A percentile compares a stretch with the other conserved stretches of the same genome.
Conservation (phyloP, 345 rosid species). For the Heritiera littoralis region DNA sequence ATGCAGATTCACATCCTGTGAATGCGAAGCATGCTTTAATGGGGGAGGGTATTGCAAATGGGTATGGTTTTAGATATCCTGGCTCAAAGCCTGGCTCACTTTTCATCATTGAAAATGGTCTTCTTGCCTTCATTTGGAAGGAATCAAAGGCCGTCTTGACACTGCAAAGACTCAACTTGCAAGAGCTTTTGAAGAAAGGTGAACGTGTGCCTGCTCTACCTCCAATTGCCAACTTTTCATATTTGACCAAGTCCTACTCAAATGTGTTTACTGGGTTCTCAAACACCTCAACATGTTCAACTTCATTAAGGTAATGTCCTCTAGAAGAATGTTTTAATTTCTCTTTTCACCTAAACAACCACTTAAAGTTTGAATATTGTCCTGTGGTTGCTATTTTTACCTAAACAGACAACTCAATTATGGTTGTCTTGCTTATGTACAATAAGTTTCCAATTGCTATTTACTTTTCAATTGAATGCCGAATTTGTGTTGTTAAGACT, state of each 20-base stretch:
- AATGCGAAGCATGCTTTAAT: conserved; percentile 47
- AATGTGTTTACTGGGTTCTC: conserved; percentile 71
- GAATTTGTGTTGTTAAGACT: not conserved
- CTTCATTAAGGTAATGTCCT: conserved; percentile 53
- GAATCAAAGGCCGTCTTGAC: conserved; percentile 71
- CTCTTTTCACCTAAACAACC: not conserved
- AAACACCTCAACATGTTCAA: conserved; percentile 34
- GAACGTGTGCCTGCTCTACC: conserved; percentile 60
- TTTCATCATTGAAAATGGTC: conserved; percentile 58
- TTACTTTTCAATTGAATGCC: not conserved
- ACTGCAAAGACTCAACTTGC: conserved; percentile 67
- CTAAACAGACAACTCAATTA: conserved; percentile 15
- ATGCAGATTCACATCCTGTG: conserved; percentile 54
- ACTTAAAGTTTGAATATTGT: not conserved
- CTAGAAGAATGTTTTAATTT: not conserved
- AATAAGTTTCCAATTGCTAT: not conserved
- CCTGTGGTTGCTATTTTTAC: not conserved
- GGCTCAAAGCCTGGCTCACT: conserved; percentile 86
- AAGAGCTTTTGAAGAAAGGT: conserved; percentile 77
- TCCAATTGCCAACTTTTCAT: conserved; percentile 68
- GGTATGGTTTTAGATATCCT: conserved; percentile 91
- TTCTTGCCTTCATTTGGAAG: conserved; percentile 86
- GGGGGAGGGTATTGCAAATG: conserved; percentile 88
- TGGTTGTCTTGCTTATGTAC: not conserved
- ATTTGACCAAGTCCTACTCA: conserved; percentile 76